Conservation (phyloP, 768 basidiomycete species). For the Lentinula detonsa region DNA sequence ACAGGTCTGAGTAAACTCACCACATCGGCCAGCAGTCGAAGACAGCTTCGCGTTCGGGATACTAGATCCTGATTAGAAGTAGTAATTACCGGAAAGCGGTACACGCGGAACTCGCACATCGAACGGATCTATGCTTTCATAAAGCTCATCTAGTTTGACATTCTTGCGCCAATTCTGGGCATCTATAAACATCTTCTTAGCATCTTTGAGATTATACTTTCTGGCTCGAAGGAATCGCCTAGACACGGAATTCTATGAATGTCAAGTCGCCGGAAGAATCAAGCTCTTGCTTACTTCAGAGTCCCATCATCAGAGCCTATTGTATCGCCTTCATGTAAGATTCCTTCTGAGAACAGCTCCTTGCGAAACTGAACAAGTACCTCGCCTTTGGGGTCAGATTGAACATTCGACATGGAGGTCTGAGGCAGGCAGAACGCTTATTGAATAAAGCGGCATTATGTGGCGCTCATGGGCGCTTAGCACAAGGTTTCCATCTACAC, state of each 20-base stretch:
- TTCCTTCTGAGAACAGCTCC: constrained; percentile 43
- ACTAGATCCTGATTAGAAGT: constrained; percentile 31
- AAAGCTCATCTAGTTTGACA: constrained; percentile 29
- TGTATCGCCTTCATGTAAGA: constrained; percentile 53
- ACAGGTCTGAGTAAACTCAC: constrained; percentile 7
- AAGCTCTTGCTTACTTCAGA: constrained; percentile 51
- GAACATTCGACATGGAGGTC: background rate
- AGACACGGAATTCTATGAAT: background rate
- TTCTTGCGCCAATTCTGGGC: constrained; percentile 66
- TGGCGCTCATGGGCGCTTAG: background rate
- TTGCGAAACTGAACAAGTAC: constrained; percentile 45
- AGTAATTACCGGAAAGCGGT: background rate
- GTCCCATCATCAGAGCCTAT: constrained; percentile 59
- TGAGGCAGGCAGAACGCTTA: background rate
- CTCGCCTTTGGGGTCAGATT: constrained; percentile 15
- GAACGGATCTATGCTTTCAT: constrained; percentile 28
- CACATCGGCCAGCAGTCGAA: constrained; percentile 77
- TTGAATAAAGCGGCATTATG: background rate
- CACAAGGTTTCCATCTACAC: background rate
- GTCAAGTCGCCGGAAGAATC: constrained; percentile 14
- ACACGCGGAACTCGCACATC: constrained; percentile 42
- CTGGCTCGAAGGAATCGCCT: constrained; percentile 79
- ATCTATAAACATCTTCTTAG: constrained; percentile 61
- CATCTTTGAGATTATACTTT: constrained; percentile 49
- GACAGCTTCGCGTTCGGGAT: constrained; percentile 60